Conservation (phyloP, 2,329 filamentous ascomycete species). For the Ophiostoma ulmi region DNA sequence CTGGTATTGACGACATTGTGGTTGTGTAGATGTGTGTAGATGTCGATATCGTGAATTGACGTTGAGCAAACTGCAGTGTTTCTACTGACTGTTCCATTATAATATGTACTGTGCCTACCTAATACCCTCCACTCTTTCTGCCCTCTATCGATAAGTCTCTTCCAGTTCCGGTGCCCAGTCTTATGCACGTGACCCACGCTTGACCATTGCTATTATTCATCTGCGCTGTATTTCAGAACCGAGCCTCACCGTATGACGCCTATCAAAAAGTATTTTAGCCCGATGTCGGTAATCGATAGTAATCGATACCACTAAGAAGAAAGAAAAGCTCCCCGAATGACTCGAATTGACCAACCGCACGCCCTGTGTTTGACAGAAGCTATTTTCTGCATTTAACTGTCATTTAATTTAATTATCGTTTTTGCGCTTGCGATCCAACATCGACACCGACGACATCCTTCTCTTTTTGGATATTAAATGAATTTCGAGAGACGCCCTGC, state of each 20-base stretch:
- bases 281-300: neutral
- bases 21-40: neutral
- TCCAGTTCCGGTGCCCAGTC: neutral
- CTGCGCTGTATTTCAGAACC: neutral
- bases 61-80: neutral
- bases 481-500: neutral
- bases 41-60: neutral
- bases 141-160: neutral
- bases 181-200: neutral
- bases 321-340: constrained; percentile 14
- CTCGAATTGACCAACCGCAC: constrained; percentile 22
- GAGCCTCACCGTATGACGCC: constrained; percentile 3
- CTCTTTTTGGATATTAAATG: neutral
- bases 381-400: neutral
- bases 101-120: neutral
- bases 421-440: neutral
- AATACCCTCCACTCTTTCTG: neutral
- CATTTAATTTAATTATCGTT: neutral
- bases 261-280: neutral
- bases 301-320: neutral
- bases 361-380: neutral
- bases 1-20: constrained; percentile 21
- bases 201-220: neutral
- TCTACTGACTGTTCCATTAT: neutral
- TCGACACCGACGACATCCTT: neutral